These are phyloP conservation scores for Violaceomyces palustris DNA, from an alignment of 1,284 basidiomycete species.

Conservation along the genomic window DNA sequence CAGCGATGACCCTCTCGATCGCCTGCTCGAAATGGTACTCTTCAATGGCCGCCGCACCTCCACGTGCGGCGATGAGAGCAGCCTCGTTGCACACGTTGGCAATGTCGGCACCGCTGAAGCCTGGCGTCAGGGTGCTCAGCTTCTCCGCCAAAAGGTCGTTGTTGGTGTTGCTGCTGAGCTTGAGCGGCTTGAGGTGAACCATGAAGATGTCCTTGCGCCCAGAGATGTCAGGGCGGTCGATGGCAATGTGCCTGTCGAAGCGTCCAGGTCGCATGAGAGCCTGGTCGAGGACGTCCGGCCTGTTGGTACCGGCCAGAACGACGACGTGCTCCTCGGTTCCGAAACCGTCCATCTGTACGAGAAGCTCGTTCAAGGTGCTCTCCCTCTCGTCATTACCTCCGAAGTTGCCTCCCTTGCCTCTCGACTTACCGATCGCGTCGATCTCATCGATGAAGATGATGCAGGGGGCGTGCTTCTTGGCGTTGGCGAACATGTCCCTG, in stretches of 20 bases:
- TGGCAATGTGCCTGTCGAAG: constrained; percentile 93
- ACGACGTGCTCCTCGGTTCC: constrained; percentile 92
- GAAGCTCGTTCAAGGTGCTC: constrained; percentile 91
- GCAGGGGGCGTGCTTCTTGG: constrained; percentile 94
- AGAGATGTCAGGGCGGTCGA: constrained; percentile 89
- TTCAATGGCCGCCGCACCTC: constrained; percentile 70
- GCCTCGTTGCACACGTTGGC: constrained; percentile 99
- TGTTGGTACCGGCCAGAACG: constrained; percentile 91
- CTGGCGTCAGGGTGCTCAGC: constrained; percentile 89
- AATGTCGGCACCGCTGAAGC: constrained; percentile 97
- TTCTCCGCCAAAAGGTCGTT: constrained; percentile 60
- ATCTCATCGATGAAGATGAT: constrained; percentile 65
- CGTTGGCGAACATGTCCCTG: constrained; percentile 91
- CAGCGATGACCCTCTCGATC: constrained; percentile 96
- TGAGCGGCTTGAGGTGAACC: constrained; percentile 85
- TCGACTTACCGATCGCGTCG: constrained; percentile 94
- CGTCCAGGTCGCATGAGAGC: constrained; percentile 94
- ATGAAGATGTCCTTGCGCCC: constrained; percentile 90
- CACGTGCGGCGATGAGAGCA: constrained; percentile 87
- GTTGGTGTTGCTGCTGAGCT: constrained; percentile 35
- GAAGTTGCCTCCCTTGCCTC: constrained; percentile 79
- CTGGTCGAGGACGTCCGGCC: constrained; percentile 89
- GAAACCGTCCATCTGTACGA: constrained; percentile 99
- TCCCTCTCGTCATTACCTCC: constrained; percentile 98
- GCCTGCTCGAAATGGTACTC: constrained; percentile 91